Evolutionary conservation across 768 basidiomycete species (phyloP).

Genomic region (Russula sp.): DNA sequence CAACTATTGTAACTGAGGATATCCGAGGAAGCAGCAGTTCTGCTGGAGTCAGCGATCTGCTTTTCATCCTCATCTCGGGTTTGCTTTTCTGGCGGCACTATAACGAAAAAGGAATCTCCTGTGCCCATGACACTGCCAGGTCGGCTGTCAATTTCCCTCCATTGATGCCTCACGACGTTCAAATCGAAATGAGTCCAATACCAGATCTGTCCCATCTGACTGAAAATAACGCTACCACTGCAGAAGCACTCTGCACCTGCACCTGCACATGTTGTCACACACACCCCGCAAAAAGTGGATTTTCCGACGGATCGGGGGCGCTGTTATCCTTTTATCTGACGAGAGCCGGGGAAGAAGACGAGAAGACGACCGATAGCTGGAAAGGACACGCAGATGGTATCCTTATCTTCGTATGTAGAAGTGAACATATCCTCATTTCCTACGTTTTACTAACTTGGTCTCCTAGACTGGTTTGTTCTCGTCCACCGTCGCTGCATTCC

Average conservation of each 20-base stretch:
- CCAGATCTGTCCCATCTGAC: neutral
- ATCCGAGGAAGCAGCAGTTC: too few relatives aligned
- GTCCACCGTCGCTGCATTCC: neutral
- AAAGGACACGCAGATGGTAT: slow-evolving; percentile 4
- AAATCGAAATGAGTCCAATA: neutral
- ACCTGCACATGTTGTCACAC: neutral
- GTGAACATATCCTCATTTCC: neutral
- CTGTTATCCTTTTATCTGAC: neutral
- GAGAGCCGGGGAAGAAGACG: slow-evolving; percentile 3
- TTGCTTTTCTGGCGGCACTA: too few relatives aligned
- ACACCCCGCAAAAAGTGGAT: neutral
- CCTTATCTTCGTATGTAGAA: slow-evolving; percentile 2
- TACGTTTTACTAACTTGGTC: neutral
- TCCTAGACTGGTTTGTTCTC: slow-evolving; percentile 2
- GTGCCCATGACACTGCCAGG: too few relatives aligned
- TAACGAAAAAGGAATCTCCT: too few relatives aligned
- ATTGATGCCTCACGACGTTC: neutral
- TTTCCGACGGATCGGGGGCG: neutral
- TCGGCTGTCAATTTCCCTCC: neutral
- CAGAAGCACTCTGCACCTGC: too few relatives aligned
- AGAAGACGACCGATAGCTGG: slow-evolving; percentile 4
- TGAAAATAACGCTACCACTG: neutral
- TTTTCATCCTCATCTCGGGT: too few relatives aligned
- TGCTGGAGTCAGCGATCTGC: too few relatives aligned
- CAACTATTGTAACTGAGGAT: too few relatives aligned